Evolutionary conservation across 176 grass and related monocot genomes (phyloP).

Genomic region (Sorghum bicolor): Sorghum_bicolor_NCBIv3 NC_012870.2:7589001-7589500

Average conservation of each 20-base stretch:
- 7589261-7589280: slow-evolving; percentile 89
- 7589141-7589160: slow-evolving; percentile 88
- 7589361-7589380: slow-evolving; percentile 89
- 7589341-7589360: slow-evolving; percentile 31
- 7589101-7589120: slow-evolving; percentile 83
- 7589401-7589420: slow-evolving; percentile 80
- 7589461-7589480: slow-evolving; percentile 34
- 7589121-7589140: slow-evolving; percentile 91
- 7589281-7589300: slow-evolving; percentile 82
- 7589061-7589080: slow-evolving; percentile 78
- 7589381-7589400: slow-evolving; percentile 91
- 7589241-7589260: slow-evolving; percentile 85
- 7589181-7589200: slow-evolving; percentile 78
- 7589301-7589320: slow-evolving; percentile 87
- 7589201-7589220: slow-evolving; percentile 76
- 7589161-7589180: slow-evolving; percentile 94
- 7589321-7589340: slow-evolving; percentile 70
- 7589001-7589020: slow-evolving; percentile 19
- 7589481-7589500: slow-evolving; percentile 31
- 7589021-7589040: slow-evolving; percentile 64
- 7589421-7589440: slow-evolving; percentile 78
- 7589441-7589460: slow-evolving; percentile 32
- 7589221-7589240: slow-evolving; percentile 89
- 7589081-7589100: slow-evolving; percentile 79
- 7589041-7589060: slow-evolving; percentile 90